phyloP scores from a whole-genome alignment of 2,329 filamentous ascomycete species.

The Trichophyton schoenleinii region DNA sequence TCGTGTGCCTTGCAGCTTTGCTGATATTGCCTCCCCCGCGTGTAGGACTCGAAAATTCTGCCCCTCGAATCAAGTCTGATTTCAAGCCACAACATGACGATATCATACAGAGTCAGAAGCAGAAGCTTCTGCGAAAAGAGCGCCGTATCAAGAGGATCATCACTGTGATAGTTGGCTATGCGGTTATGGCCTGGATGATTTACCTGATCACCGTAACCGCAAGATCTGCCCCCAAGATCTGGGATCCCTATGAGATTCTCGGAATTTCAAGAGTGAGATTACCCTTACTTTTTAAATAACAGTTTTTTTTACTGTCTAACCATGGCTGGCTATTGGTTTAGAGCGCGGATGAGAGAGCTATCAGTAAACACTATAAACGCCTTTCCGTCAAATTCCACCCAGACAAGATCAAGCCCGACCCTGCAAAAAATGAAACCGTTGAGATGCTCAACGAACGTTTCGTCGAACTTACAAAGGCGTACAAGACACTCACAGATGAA shows the following conservation, averaged over 20 bases:
- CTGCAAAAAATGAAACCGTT: conserved; percentile 74
- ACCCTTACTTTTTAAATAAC: background rate
- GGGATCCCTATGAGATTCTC: conserved; percentile 94
- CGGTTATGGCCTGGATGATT: conserved; percentile 74
- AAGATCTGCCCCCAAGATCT: conserved; percentile 60
- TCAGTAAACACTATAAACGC: conserved; percentile 81
- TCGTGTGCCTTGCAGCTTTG: conserved; percentile 2
- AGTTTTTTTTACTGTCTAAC: background rate
- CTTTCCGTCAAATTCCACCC: conserved; percentile 81
- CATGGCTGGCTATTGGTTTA: conserved; percentile 23
- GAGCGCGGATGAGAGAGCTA: conserved; percentile 75
- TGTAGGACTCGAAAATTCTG: conserved; percentile 60
- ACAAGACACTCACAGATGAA: conserved; percentile 95
- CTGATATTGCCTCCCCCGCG: conserved; percentile 15
- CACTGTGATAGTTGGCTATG: conserved; percentile 65
- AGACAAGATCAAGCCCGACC: conserved; percentile 78
- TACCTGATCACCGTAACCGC: conserved; percentile 79
- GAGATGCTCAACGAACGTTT: conserved; percentile 78
- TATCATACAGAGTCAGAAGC: conserved; percentile 68
- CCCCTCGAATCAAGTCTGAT: conserved; percentile 66
- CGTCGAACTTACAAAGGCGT: conserved; percentile 93
- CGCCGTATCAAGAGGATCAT: conserved; percentile 74
- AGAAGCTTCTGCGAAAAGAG: conserved; percentile 80
- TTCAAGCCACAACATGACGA: conserved; percentile 74
- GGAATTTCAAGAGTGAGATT: conserved; percentile 62